Evolutionary conservation across 805 yeast genomes (phyloP).

Genomic region (Candida ovalis): DNA sequence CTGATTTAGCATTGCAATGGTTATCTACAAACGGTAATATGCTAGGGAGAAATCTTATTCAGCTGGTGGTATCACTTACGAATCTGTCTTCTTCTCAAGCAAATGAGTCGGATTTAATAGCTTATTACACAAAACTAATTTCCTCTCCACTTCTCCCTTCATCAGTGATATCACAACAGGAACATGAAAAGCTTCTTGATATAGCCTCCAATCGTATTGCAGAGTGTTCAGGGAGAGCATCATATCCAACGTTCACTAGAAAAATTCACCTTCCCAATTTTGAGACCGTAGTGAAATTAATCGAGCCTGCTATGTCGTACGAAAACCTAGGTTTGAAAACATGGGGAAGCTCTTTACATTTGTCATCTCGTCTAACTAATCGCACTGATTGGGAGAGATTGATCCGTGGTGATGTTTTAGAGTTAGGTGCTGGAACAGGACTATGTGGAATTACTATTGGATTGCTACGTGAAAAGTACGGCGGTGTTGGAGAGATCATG

Average conservation of each 20-base stretch:
- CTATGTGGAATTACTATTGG: conserved; percentile 73
- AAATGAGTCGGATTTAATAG: conserved; percentile 33
- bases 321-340: conserved; percentile 91
- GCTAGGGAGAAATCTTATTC: conserved; percentile 19
- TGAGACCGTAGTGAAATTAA: conserved; percentile 36
- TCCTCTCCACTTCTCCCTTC: conserved; percentile 32
- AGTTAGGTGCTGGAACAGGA: conserved; percentile 96
- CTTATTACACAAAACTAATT: conserved; percentile 46
- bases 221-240: conserved; percentile 81
- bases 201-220: conserved; percentile 64
- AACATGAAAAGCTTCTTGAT: conserved; percentile 40
- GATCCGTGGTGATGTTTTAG: conserved; percentile 44
- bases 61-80: conserved; percentile 3
- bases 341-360: conserved; percentile 87
- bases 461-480: conserved; percentile 40
- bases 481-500: conserved; percentile 28
- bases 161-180: neutral
- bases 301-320: conserved; percentile 82
- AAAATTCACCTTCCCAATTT: conserved; percentile 46
- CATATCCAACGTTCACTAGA: conserved; percentile 68
- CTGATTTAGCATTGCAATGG: conserved; percentile 42
- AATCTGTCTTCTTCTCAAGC: conserved; percentile 3
- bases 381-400: conserved; percentile 12
- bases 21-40: conserved; percentile 34
- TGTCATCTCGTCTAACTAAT: conserved; percentile 51